Percentiles rank a stretch among this genome's conserved stretches.
phyloP scores from a whole-genome alignment of 805 yeast species.

The Teunomyces pallodes region DNA sequence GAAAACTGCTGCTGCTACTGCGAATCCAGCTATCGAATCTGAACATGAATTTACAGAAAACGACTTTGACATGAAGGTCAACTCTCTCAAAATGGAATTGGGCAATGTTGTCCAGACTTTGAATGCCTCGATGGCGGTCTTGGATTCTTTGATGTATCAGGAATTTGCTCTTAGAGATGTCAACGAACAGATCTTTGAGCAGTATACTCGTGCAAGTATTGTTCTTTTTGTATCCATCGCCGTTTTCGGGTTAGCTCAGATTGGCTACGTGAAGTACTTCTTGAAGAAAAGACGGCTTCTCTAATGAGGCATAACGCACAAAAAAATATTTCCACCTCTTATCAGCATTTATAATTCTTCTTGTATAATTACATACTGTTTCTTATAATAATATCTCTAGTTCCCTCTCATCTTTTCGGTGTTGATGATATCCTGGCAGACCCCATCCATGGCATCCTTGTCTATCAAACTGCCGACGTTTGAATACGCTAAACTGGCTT shows the following conservation, averaged over 20 bases:
- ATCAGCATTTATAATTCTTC: slow-evolving; percentile 2
- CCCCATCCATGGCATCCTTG: slow-evolving; percentile 65
- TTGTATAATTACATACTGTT: slow-evolving; percentile 2
- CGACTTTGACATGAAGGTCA: slow-evolving; percentile 32
- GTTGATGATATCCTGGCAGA: slow-evolving; percentile 71
- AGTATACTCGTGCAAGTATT: slow-evolving; percentile 30
- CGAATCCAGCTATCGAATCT: not conserved
- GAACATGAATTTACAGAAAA: slow-evolving; percentile 23
- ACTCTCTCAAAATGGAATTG: slow-evolving; percentile 29
- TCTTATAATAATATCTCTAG: slow-evolving; percentile 4
- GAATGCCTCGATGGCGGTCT: slow-evolving; percentile 23
- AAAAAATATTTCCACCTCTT: slow-evolving; percentile 5
- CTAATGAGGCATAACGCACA: slow-evolving; percentile 9
- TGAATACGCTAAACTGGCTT: slow-evolving; percentile 78
- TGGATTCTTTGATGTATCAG: slow-evolving; percentile 28
- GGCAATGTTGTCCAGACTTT: slow-evolving; percentile 30
- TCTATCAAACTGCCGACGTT: slow-evolving; percentile 44
- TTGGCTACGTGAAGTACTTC: slow-evolving; percentile 28
- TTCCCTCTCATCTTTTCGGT: slow-evolving; percentile 74
- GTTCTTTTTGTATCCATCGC: slow-evolving; percentile 24
- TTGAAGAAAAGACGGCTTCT: slow-evolving; percentile 26
- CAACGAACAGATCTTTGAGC: slow-evolving; percentile 37
- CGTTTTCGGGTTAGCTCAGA: slow-evolving; percentile 30
- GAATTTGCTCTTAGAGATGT: slow-evolving; percentile 35
- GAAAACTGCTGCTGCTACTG: slow-evolving; percentile 1